Conservation (phyloP, 169 alveolate genomes). For the Eimeria acervulina region DNA sequence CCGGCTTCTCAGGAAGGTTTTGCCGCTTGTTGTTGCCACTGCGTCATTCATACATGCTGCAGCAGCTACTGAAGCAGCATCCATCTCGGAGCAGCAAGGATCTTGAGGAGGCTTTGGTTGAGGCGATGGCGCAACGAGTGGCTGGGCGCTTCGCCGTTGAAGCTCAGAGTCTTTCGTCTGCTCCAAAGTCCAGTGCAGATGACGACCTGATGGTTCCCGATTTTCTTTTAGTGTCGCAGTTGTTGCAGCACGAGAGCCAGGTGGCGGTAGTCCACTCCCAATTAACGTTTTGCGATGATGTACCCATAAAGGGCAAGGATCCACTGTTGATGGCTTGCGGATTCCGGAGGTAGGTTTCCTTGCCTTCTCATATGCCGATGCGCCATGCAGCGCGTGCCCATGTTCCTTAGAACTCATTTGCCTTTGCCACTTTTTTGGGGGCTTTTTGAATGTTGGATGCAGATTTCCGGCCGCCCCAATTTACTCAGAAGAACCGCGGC, state of each 20-base stretch:
- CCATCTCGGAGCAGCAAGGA: slow-evolving; percentile 18
- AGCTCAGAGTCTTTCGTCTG: not conserved
- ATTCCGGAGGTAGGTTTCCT: slow-evolving; percentile 82
- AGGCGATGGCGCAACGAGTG: slow-evolving; percentile 55
- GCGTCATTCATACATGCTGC: slow-evolving; percentile 73
- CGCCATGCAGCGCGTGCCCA: not conserved
- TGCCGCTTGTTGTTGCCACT: slow-evolving; percentile 81
- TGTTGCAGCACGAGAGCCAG: slow-evolving; percentile 84
- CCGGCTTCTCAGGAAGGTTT: slow-evolving; percentile 74
- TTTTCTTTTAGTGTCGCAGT: slow-evolving; percentile 83
- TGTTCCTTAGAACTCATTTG: not conserved
- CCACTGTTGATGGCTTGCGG: slow-evolving; percentile 84
- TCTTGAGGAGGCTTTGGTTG: slow-evolving; percentile 51
- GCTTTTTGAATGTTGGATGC: not conserved
- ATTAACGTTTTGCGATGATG: slow-evolving; percentile 79
- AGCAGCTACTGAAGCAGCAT: slow-evolving; percentile 55
- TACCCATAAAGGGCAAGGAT: slow-evolving; percentile 84
- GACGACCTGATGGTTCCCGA: slow-evolving; percentile 55
- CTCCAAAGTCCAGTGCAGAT: slow-evolving; percentile 14
- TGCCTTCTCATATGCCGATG: not conserved
- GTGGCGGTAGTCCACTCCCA: slow-evolving; percentile 85
- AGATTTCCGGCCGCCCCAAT: slow-evolving; percentile 58
- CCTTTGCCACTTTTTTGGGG: not conserved
- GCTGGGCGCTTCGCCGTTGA: slow-evolving; percentile 52
- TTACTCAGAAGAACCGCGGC: slow-evolving; percentile 74